These are phyloP conservation scores for Monilinia fructicola DNA, from an alignment of 2,329 filamentous ascomycete species.

Conservation along the genomic window DNA sequence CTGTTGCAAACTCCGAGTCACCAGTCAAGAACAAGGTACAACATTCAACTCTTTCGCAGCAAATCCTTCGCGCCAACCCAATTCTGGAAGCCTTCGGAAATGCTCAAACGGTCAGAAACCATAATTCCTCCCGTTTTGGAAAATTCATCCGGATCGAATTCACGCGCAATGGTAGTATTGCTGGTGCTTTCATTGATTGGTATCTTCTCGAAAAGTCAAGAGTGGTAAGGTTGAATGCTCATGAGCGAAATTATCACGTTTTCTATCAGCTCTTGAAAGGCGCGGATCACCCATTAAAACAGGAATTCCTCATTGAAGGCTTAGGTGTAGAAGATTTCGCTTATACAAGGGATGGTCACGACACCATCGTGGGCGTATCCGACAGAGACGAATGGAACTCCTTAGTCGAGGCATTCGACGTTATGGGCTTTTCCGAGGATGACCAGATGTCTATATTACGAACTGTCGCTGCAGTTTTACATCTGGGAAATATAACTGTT, in stretches of 20 bases:
- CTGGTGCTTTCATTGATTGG: slow-evolving; percentile 97
- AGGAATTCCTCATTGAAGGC: slow-evolving; percentile 72
- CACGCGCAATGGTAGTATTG: slow-evolving; percentile 81
- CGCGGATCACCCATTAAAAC: slow-evolving; percentile 69
- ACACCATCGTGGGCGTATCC: slow-evolving; percentile 85
- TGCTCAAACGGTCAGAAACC: slow-evolving; percentile 94
- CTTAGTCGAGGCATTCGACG: slow-evolving; percentile 84
- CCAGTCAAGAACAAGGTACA: slow-evolving; percentile 60
- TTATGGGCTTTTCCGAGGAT: slow-evolving; percentile 88
- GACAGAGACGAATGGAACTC: slow-evolving; percentile 88
- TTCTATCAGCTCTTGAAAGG: slow-evolving; percentile 95
- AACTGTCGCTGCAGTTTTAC: slow-evolving; percentile 86
- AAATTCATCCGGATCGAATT: slow-evolving; percentile 99
- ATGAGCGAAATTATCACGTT: slow-evolving; percentile 94
- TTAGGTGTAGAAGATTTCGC: slow-evolving; percentile 82
- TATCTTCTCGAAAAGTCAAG: slow-evolving; percentile 97
- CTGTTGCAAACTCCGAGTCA: slow-evolving; percentile 83
- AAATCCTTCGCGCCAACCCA: slow-evolving; percentile 93
- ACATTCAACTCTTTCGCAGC: slow-evolving; percentile 87
- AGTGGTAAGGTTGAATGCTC: slow-evolving; percentile 81
- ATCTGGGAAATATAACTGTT: slow-evolving; percentile 88
- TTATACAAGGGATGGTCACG: slow-evolving; percentile 89
- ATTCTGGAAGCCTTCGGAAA: slow-evolving; percentile 98
- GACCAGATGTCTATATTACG: slow-evolving; percentile 82
- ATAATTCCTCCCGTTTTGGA: slow-evolving; percentile 97